Evolutionary conservation across 441 rosid genomes (phyloP), one percentile per base, ranked within the genome.

Genomic region (Rhodomyrtus psidioides): DNA sequence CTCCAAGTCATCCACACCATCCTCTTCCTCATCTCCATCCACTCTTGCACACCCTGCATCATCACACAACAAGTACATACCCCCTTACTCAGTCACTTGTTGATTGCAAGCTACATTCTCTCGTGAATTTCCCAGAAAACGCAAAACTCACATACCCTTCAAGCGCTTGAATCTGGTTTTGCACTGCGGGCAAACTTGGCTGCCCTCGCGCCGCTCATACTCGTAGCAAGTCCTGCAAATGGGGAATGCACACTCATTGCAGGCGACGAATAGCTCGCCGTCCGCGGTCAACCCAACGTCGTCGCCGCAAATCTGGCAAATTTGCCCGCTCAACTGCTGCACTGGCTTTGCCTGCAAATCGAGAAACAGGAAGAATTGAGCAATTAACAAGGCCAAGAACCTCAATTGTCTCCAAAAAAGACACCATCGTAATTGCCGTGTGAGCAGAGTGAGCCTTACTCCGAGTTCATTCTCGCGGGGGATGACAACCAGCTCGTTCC

Each of bases 191-290:
- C 95, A 92, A 53, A 89, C 81, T 83, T 93, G 94, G 86, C 60
- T 90, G 49, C 93, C 93, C 86, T 93, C 95, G 14, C 85, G 87
- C 30, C 95, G 91, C 90, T 93, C 94, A 51, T 93, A 93, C 82
- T 92, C 94, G 15, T 93, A 93, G 86, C 95, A 93, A 87, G 91
- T 87, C 55, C 88, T 86, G 87, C 95, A 93, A 28, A 93, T 86
- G n/a, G 93, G 93, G 84, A 93, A 92, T 21, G 93, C 95, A 49
- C 94, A 93, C 86, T 93, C 94, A 13, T 92, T 88, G 91, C 95
- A 93, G 42, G 94, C 95, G 42, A 90, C 92, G 51, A 92, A 90
- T 62, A 82, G 86, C 86, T 93, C 95, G 55, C 93, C 95, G 13
- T 92, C 92, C 23, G 42, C 89, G 0, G 91, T 88, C 27, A 88